Conservation (phyloP, 805 yeast genomes). For the Torulaspora indica region DNA sequence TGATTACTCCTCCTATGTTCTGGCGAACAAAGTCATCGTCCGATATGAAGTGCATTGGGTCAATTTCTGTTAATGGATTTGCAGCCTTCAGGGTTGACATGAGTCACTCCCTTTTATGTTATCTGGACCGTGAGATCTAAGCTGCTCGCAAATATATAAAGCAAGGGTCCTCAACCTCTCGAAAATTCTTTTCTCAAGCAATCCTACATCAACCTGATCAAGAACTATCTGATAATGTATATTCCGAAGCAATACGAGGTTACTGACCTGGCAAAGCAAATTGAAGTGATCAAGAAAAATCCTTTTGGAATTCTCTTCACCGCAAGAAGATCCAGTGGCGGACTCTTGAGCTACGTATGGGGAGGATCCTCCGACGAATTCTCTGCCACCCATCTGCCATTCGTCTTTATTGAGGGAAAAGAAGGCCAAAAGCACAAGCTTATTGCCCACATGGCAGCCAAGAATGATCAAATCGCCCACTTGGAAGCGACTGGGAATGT, state of each 20-base stretch:
- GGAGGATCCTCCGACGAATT: constrained; percentile 30
- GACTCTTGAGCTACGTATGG: constrained; percentile 12
- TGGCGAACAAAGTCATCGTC: too few species aligned
- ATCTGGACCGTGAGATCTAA: too few species aligned
- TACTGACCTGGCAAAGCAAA: constrained; percentile 37
- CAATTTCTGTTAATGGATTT: too few species aligned
- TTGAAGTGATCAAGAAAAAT: constrained; percentile 41
- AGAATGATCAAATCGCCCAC: constrained; percentile 40
- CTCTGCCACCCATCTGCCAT: constrained; percentile 56
- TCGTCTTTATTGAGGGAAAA: constrained; percentile 38
- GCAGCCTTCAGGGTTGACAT: too few species aligned
- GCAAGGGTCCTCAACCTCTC: too few species aligned
- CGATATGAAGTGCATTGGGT: too few species aligned
- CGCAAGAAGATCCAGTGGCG: constrained; percentile 6
- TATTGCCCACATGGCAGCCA: constrained; percentile 49
- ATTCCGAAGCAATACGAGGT: constrained; percentile 29
- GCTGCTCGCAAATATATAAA: too few species aligned
- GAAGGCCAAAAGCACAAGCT: constrained; percentile 40
- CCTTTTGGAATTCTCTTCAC: constrained; percentile 54
- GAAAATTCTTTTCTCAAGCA: too few species aligned
- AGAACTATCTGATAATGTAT: constrained; percentile 22
- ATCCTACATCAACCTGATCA: too few species aligned
- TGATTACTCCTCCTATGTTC: too few species aligned
- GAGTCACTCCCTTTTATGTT: too few species aligned
- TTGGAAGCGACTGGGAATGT: constrained; percentile 40